phyloP scores from a whole-genome alignment of 257 asterid species.

The Solanum corneliomulleri region DNA sequence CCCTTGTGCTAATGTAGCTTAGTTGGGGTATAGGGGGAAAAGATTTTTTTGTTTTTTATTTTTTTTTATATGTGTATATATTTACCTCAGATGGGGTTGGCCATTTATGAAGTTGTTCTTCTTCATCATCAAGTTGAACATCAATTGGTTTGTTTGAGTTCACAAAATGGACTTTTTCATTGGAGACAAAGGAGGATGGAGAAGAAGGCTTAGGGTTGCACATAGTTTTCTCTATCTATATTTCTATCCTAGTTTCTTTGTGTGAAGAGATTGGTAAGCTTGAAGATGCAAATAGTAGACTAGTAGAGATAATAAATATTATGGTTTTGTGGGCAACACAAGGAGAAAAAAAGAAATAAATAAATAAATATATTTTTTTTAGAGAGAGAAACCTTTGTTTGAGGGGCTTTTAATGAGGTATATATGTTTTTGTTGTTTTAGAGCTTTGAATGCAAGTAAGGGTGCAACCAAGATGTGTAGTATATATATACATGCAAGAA shows the following conservation, averaged over 20 bases:
- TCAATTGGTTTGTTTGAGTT: constrained; percentile 37
- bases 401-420: constrained; percentile 12
- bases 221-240: constrained; percentile 20
- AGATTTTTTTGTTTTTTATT: neutral
- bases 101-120: constrained; percentile 55
- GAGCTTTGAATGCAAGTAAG: constrained; percentile 26
- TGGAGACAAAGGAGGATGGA: constrained; percentile 43
- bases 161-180: constrained; percentile 35
- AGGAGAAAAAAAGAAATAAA: neutral
- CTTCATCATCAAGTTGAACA: constrained; percentile 8
- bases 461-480: constrained; percentile 14
- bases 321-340: neutral
- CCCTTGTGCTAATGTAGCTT: neutral
- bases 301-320: neutral
- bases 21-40: neutral
- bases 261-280: neutral
- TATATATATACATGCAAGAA: constrained; percentile 31
- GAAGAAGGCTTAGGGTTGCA: constrained; percentile 72
- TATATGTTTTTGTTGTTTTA: constrained; percentile 27
- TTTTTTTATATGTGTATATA: neutral
- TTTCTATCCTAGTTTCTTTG: neutral
- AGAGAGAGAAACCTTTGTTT: constrained; percentile 8
- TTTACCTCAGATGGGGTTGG: constrained; percentile 64
- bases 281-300: neutral
- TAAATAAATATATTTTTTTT: neutral